Conservation (phyloP, 495 filamentous ascomycete genomes). For the Neohortaea acidophila region DNA sequence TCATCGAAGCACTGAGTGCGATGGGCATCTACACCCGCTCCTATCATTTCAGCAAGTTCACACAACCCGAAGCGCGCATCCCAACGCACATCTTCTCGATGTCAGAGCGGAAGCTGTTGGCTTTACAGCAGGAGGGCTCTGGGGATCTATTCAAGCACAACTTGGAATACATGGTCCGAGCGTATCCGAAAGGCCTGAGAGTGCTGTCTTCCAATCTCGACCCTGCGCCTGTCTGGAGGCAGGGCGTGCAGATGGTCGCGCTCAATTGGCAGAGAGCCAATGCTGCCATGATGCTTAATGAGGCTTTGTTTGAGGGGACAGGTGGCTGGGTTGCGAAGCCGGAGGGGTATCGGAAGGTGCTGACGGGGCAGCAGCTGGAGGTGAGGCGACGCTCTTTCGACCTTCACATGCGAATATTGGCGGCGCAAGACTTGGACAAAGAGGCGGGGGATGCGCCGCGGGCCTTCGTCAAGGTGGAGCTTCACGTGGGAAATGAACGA, state of each 20-base stretch:
- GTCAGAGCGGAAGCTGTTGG: constrained; percentile 61
- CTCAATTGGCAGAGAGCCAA: constrained; percentile 91
- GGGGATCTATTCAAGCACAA: constrained; percentile 66
- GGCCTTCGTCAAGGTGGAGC: constrained; percentile 66
- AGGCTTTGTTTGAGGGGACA: constrained; percentile 75
- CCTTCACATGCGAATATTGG: constrained; percentile 39
- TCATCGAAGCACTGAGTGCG: constrained; percentile 54
- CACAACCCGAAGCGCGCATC: constrained; percentile 48
- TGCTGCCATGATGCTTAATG: constrained; percentile 88
- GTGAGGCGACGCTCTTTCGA: constrained; percentile 34
- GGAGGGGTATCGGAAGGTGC: constrained; percentile 39
- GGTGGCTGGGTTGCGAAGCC: constrained; percentile 80
- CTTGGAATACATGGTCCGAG: constrained; percentile 66
- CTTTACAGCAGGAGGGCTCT: constrained; percentile 46
- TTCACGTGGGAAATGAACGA: constrained; percentile 55
- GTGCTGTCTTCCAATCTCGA: constrained; percentile 76
- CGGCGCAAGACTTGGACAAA: constrained; percentile 40
- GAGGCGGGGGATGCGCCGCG: constrained; percentile 46
- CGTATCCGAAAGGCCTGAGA: constrained; percentile 71
- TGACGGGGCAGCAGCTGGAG: constrained; percentile 12
- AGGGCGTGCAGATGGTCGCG: constrained; percentile 82
- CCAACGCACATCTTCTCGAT: constrained; percentile 80
- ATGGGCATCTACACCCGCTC: constrained; percentile 72
- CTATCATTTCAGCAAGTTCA: constrained; percentile 60
- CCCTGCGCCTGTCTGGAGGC: constrained; percentile 68